Base-by-base conservation (phyloP, 306 rosid species). In the Boehmeria nivea region DNA sequence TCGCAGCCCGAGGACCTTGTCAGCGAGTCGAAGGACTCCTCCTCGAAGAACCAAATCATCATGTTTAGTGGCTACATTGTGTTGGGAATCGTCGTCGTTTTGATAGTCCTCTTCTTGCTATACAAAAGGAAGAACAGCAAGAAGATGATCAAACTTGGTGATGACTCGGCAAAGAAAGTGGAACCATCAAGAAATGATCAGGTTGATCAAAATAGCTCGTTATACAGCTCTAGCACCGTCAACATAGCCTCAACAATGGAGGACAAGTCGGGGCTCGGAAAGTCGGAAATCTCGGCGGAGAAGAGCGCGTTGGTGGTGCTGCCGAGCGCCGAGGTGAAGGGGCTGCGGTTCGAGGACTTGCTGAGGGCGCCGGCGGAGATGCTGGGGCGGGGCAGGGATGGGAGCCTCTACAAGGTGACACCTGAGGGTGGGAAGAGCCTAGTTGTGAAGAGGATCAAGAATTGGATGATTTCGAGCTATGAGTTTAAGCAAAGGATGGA, bases 281-380 rank as follows among this genome's bases (percentile, higher is more conserved):
- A 47, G 61, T 75, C 86, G 14, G 83, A 74, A 43, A 38, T 51
- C 12, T 71, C 89, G 26, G 51, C 12, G 2, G 98, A 81, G 5
- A 85, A 87, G 15, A 82, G 83, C 46, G 71, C 61, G 36, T 73
- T 87, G 27, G 12, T 82, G 28, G 80, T 86, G 54, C 84, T 86
- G 18, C 66, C 85, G 39, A 77, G 69, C 59, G 69, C 88, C 0
- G 71, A 42, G 50, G 62, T 71, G 21, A 74, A 59, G 36, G 88
- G 81, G 22, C 23, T 90, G 48, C 82, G 54, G 57, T 71, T 86
- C 43, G 89, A 90, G 44, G 95, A 90, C 26, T 70, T 90, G 74
- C 63, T 90, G n/a, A 59, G 61, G 60, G 95, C 98, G 16, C 89
- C 94, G 37, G 94, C 94, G 0, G 89, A 90, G 64, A 63, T 90